Evolutionary conservation across 805 yeast genomes (phyloP).

Genomic region (Starmerella powellii): DNA sequence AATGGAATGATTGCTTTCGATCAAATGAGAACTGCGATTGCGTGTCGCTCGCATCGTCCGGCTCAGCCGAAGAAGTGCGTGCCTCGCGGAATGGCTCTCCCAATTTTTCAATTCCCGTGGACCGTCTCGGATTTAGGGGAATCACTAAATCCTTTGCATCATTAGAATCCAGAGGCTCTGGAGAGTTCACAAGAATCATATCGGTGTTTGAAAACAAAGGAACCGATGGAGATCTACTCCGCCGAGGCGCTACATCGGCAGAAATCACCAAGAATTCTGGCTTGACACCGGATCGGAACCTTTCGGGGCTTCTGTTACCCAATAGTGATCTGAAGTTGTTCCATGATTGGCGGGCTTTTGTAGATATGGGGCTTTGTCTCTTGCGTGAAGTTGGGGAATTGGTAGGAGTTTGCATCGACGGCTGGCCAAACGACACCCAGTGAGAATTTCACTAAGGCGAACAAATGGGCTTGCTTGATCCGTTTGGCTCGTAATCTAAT

Average conservation of each 20-base stretch:
- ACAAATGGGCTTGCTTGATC: too few relatives aligned
- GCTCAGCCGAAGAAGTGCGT: not conserved
- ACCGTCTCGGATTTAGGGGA: too few relatives aligned
- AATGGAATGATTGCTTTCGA: slow-evolving; percentile 42
- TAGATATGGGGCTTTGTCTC: slow-evolving; percentile 3
- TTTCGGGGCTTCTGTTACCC: not conserved
- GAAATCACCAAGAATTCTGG: slow-evolving; percentile 9
- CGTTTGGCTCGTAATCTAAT: too few relatives aligned
- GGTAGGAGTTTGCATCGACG: slow-evolving; percentile 2
- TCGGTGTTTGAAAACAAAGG: too few relatives aligned
- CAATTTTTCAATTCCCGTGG: not conserved
- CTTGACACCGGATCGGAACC: not conserved
- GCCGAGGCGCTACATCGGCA: slow-evolving; percentile 4
- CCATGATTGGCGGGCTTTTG: slow-evolving; percentile 13
- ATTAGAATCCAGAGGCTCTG: too few relatives aligned
- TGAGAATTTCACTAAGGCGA: too few relatives aligned
- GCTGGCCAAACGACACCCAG: too few relatives aligned
- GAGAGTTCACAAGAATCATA: too few relatives aligned
- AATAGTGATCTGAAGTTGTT: slow-evolving; percentile 7
- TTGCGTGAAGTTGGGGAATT: slow-evolving; percentile 1
- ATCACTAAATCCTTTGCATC: too few relatives aligned
- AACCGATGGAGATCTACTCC: too few relatives aligned
- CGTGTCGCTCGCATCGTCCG: slow-evolving; percentile 3
- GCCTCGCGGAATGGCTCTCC: slow-evolving; percentile 7
- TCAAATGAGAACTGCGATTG: slow-evolving; percentile 38